These are phyloP conservation scores for Phytopythium cucurbitacearum DNA, from an alignment of 352 stramenopile genomes.

Conservation along the genomic window DNA sequence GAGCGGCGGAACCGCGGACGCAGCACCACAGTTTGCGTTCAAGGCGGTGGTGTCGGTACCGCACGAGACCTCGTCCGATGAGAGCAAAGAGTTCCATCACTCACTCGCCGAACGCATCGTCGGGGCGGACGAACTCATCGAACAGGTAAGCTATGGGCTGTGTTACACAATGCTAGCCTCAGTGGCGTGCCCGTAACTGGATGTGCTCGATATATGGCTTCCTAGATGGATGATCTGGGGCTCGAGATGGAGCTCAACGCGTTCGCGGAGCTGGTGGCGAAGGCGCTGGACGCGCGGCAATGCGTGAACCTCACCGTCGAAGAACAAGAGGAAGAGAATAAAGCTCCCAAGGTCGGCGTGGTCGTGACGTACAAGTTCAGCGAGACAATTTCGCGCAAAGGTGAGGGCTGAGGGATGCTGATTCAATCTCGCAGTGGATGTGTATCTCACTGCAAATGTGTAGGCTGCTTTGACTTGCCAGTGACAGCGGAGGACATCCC, in stretches of 20 bases:
- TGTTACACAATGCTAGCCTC: background rate
- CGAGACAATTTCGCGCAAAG: constrained; percentile 43
- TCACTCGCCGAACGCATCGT: constrained; percentile 34
- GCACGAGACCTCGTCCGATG: constrained; percentile 1
- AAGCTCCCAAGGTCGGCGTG: constrained; percentile 18
- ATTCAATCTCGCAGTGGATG: background rate
- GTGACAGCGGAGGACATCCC: constrained; percentile 24
- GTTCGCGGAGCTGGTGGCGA: constrained; percentile 37
- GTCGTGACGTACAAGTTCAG: constrained; percentile 65
- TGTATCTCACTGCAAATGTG: background rate
- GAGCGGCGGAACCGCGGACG: background rate
- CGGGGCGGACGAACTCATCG: constrained; percentile 17
- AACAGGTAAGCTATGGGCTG: constrained; percentile 22
- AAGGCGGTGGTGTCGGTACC: constrained; percentile 20
- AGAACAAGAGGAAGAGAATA: constrained; percentile 4
- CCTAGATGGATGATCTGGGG: constrained; percentile 55
- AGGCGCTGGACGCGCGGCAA: constrained; percentile 30
- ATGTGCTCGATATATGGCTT: background rate
- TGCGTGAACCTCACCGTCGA: constrained; percentile 36
- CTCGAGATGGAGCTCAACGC: constrained; percentile 31
- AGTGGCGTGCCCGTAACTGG: background rate
- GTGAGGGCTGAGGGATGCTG: background rate
- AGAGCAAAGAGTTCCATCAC: background rate
- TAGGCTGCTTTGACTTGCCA: constrained; percentile 32
- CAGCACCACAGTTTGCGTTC: constrained; percentile 19